phyloP scores from a whole-genome alignment of 805 yeast genomes.

The Cyberlindnera veronae region DNA sequence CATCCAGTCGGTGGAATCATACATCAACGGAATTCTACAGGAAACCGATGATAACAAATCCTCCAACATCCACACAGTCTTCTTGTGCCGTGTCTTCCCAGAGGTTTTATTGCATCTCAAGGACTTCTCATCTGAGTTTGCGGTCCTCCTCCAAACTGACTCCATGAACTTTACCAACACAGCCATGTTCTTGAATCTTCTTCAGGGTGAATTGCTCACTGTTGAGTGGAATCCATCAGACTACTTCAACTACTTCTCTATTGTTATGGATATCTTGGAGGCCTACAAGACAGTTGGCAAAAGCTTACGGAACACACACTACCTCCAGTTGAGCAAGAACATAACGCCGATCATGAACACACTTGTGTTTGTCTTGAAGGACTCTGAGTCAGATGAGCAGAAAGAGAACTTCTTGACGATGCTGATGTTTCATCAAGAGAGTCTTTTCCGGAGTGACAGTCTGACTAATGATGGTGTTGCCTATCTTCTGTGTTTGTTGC shows the following conservation, averaged over 20 bases:
- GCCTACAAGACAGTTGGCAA: conserved; percentile 20
- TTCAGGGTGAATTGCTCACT: conserved; percentile 21
- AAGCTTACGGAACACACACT: conserved; percentile 15
- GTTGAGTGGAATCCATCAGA: conserved; percentile 27
- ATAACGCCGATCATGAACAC: conserved; percentile 18
- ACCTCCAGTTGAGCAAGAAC: conserved; percentile 17
- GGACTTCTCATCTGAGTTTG: conserved; percentile 28
- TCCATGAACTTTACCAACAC: conserved; percentile 21
- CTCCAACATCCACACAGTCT: conserved; percentile 18
- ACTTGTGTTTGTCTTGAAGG: conserved; percentile 19
- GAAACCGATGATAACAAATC: conserved; percentile 14
- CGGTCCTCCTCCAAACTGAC: conserved; percentile 15
- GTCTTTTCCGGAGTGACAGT: conserved; percentile 28
- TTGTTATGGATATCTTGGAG: conserved; percentile 22
- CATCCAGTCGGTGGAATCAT: conserved; percentile 20
- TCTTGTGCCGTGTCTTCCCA: conserved; percentile 28
- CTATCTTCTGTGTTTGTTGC: conserved; percentile 30
- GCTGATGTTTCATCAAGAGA: conserved; percentile 31
- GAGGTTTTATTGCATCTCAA: conserved; percentile 28
- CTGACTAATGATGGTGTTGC: conserved; percentile 34
- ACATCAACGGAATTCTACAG: conserved; percentile 15
- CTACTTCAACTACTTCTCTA: conserved; percentile 26
- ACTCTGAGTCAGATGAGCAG: conserved; percentile 21
- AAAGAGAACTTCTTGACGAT: conserved; percentile 29
- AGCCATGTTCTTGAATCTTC: conserved; percentile 18